Evolutionary conservation across 768 basidiomycete genomes (phyloP), one percentile per base, ranked within the genome.

Genomic region (Trametopsis cervina): DNA sequence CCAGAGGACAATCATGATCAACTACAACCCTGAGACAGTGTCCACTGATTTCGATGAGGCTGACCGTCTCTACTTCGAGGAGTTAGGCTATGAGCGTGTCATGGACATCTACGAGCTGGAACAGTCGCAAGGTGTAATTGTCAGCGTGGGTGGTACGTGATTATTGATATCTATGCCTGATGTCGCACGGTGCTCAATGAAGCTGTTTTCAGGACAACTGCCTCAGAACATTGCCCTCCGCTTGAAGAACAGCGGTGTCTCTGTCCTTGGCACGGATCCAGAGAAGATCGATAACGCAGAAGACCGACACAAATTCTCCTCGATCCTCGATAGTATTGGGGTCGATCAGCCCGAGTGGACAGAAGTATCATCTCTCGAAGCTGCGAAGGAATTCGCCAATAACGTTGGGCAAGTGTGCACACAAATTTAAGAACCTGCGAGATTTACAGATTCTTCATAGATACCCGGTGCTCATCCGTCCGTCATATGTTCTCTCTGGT

Each of bases 71-170:
- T 99, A 99, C 74, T 99, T 99, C 63, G 96, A 99, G 65, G 95
- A 98, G 64, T 80, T 99, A 49, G 92, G 95, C 42, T 98, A 78
- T 69, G 96, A 99, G 68, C 82, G 95, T 36, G 94, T 99, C 54
- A 97, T 99, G 95, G 96, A 99, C 66, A 98, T 99, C 59, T 99
- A 98, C 60, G 96, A 99, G 65, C 69, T 98, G 51, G 96, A 99
- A 63, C 77, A 80, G 26, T 86, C 96, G 0, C 80, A 87, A 45
- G 96, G 96, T 62, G 91, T 95, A 42, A 80, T 99, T 54, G 95
- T 99, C 63, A 92, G 88, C 59, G 94, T 99, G 24, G 96, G 96
- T 57, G 96, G 94, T 89, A 58, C 58, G 84, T 60, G 11, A n/a
- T 21, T 37, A 22, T 24, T 49, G 21, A 23, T 20, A 24, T 44